Base-by-base conservation (phyloP, 2,329 filamentous ascomycete species). In the Penicillium corylophilum region DNA sequence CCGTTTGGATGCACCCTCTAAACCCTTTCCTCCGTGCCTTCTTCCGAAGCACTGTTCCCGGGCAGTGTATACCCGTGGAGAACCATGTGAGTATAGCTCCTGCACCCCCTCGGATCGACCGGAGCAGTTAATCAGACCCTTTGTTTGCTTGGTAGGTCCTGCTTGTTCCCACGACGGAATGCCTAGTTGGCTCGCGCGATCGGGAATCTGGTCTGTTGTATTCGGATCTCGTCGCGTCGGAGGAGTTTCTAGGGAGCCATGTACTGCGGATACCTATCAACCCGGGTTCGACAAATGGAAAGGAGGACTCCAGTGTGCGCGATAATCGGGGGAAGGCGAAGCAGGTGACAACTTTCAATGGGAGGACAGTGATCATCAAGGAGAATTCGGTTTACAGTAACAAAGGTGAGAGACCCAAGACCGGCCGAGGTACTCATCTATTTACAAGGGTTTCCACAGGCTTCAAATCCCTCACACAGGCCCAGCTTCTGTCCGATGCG, bases 11-110 rank as follows among this genome's bases (percentile, higher is more conserved):
- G 92, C 92, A 92, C 87, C 90, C 94, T 79, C 83, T 97, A 86
- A 99, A 99, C 78, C 94, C 94, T 74, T 97, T 96, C 78, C 83
- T 99, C 75, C 87, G 89, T 81, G 91, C 93, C 82, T 97, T 99
- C 85, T 96, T 96, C 83, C 91, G 90, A 80, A 97, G 91, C 83
- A 86, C 90, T 73, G 83, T 96, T 71, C 88, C 89, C 64, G 80
- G 88, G 67, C 93, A 97, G 85, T 97, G 94, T 80, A 84, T 87
- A 58, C 92, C 94, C 49, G 83, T 91, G 60, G 88, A 94, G 74
- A 90, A 95, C 73, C 90, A 97, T 79, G 84, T 86, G 78, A 63
- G 66, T 60, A 23, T 33, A 43, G 38, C 46, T 44, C 36, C 35
- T 46, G 41, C 48, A 52, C 54, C 29, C 22, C 31, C 35, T 44